Percentiles rank a stretch among this genome's conserved stretches.
Conservation (phyloP, 371 early-diverging fungal genomes). For the Chytridium lagenaria region DNA sequence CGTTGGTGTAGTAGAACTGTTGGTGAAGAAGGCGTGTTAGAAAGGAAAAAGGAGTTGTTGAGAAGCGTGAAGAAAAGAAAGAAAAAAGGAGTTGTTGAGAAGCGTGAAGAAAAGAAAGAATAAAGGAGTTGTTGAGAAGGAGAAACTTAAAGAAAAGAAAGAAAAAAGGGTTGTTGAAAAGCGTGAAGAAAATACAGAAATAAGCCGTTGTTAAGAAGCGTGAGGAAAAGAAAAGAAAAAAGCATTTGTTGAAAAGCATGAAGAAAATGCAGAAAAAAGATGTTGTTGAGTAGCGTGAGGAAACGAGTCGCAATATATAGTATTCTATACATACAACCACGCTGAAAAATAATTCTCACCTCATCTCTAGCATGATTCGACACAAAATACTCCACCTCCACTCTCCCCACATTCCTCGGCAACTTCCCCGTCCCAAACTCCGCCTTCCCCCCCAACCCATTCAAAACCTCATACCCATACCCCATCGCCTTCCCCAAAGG, state of each 20-base stretch:
- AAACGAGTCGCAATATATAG: no score
- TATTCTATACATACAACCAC: no score
- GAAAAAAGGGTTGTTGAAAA: not conserved
- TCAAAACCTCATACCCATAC: constrained; percentile 11
- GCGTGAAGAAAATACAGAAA: not conserved
- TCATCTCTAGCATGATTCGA: constrained; percentile 42
- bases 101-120: not conserved
- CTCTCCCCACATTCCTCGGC: constrained; percentile 30
- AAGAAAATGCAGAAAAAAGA: not conserved
- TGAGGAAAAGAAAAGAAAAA: no score
- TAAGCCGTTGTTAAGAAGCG: no score
- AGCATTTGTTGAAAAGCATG: not conserved
- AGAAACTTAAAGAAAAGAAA: not conserved
- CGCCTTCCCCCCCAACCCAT: constrained; percentile 22
- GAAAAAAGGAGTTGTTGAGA: not conserved
- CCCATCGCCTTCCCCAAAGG: constrained; percentile 12
- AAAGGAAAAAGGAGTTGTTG: no score
- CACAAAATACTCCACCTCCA: constrained; percentile 38
- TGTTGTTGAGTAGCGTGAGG: not conserved
- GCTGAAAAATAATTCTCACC: no score
- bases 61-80: not conserved
- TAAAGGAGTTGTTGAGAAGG: not conserved
- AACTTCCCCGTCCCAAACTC: constrained; percentile 10
- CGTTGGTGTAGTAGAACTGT: constrained; percentile 42
- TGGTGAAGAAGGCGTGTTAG: not conserved